Percentiles rank a stretch among this genome's conserved stretches.
Conservation (phyloP, 352 stramenopile species). For the Pelagophyceae sp. region DNA sequence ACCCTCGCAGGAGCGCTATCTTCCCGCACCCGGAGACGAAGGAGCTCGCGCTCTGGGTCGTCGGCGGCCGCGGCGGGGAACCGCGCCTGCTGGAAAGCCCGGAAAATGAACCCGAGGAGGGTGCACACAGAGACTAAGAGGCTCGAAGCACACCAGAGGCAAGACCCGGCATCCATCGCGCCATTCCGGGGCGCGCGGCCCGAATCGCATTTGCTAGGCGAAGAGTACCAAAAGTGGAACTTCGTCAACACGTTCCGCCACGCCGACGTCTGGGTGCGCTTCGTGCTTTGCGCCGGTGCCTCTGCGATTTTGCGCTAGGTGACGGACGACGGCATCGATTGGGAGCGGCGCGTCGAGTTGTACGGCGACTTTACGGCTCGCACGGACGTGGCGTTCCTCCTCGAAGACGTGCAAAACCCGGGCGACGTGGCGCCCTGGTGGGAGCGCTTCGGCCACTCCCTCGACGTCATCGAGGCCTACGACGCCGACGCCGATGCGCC, state of each 20-base stretch:
- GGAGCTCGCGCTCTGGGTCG: constrained; percentile 26
- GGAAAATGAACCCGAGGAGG: too few species aligned
- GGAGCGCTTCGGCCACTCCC: constrained; percentile 34
- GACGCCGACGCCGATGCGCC: too few species aligned
- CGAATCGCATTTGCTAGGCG: too few species aligned
- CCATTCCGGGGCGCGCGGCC: too few species aligned
- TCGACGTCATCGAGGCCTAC: constrained; percentile 28
- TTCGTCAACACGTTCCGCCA: constrained; percentile 21
- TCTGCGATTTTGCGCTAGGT: too few species aligned
- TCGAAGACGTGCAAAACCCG: constrained; percentile 27
- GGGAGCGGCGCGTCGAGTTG: constrained; percentile 29
- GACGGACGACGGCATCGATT: constrained; percentile 23
- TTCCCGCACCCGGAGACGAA: background rate
- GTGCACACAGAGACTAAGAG: too few species aligned
- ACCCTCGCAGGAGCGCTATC: too few species aligned
- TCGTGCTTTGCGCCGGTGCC: too few species aligned
- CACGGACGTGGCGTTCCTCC: constrained; percentile 16
- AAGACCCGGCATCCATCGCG: too few species aligned
- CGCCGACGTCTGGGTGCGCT: constrained; percentile 36
- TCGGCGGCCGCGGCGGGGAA: constrained; percentile 29
- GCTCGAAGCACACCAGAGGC: too few species aligned
- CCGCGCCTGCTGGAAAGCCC: too few species aligned
- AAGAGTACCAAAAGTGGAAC: constrained; percentile 36
- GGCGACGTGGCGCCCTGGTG: constrained; percentile 34
- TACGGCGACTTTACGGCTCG: constrained; percentile 31